A percentile compares a stretch with the other conserved stretches of the same genome.
phyloP scores from a whole-genome alignment of 441 rosid genomes.

The Euphorbia schlechtendalii region DNA sequence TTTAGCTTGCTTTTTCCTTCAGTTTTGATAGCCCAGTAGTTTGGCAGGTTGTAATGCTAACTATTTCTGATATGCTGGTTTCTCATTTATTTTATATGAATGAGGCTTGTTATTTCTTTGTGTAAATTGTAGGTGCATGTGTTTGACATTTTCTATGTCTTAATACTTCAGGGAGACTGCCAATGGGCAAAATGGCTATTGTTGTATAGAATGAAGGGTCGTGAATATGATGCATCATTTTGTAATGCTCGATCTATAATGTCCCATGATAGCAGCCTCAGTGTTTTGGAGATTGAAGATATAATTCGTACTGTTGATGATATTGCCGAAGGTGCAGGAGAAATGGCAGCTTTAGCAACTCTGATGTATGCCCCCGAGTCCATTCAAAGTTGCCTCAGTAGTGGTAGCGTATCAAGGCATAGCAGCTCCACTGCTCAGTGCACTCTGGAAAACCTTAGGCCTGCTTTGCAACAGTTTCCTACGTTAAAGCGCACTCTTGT shows the following conservation, averaged over 20 bases:
- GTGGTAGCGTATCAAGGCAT: conserved; percentile 77
- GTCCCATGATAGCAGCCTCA: conserved; percentile 50
- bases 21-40: background rate
- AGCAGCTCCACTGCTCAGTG: conserved; percentile 81
- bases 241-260: conserved; percentile 77
- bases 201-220: conserved; percentile 75
- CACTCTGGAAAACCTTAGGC: conserved; percentile 84
- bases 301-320: conserved; percentile 85
- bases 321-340: conserved; percentile 95
- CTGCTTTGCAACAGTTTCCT: conserved; percentile 76
- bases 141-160: conserved; percentile 15
- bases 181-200: conserved; percentile 99
- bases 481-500: conserved; percentile 81
- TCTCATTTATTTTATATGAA: background rate
- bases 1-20: background rate
- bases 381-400: conserved; percentile 65
- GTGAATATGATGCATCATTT: conserved; percentile 96
- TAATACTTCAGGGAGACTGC: conserved; percentile 72
- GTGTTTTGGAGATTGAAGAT: conserved; percentile 54
- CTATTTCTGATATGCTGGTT: background rate
- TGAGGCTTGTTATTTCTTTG: background rate
- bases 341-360: conserved; percentile 98
- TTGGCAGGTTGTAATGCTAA: background rate
- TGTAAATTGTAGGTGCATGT: conserved; percentile 15
- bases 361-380: conserved; percentile 76